A percentile compares a stretch with the other conserved stretches of the same genome.
Conservation (phyloP, 306 rosid genomes). For the Alnus glutinosa region DNA sequence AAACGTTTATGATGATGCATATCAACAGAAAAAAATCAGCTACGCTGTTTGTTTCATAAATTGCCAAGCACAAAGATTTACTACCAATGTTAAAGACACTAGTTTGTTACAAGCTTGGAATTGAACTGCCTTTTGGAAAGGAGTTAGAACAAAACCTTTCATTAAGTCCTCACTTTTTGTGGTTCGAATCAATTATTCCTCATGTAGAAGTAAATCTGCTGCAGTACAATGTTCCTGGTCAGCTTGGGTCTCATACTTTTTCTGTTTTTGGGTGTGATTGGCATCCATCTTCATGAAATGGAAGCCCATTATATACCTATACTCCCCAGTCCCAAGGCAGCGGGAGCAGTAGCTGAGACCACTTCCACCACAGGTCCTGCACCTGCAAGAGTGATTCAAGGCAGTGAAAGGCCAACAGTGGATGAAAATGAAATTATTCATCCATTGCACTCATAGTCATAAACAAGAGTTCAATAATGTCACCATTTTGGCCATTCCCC, state of each 20-base stretch:
- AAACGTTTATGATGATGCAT: background rate
- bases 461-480: background rate
- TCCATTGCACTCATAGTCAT: background rate
- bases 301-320: conserved; percentile 81
- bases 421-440: background rate
- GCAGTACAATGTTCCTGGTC: conserved; percentile 12
- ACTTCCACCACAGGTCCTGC: conserved; percentile 81
- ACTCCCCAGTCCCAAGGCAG: conserved; percentile 94
- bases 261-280: conserved; percentile 28
- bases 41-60: background rate
- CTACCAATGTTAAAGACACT: background rate
- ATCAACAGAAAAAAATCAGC: background rate
- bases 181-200: background rate
- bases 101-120: background rate
- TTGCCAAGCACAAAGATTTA: background rate
- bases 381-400: conserved; percentile 42
- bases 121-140: background rate
- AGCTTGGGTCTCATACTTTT: conserved; percentile 28
- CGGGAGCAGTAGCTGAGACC: conserved; percentile 80
- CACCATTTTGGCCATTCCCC: conserved; percentile 97
- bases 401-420: background rate
- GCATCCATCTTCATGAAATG: conserved; percentile 63
- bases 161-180: background rate
- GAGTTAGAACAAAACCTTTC: background rate
- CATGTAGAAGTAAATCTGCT: conserved; percentile 25